Base-by-base conservation (phyloP, 805 yeast genomes). In the Isabelozyma rhagii region DNA sequence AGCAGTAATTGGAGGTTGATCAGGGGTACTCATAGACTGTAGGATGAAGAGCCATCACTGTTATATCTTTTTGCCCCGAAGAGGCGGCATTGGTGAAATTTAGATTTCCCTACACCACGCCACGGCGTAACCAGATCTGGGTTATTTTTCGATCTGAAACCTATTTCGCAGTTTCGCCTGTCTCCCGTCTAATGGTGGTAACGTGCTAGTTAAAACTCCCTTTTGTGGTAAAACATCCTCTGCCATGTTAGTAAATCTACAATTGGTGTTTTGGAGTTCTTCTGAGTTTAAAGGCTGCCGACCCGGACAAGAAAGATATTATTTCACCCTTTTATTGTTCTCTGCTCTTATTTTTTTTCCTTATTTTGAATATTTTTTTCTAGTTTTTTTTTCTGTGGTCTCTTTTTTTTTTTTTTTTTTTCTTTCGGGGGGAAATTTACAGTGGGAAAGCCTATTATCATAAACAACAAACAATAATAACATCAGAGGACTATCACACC, bases 321-420 rank as follows among this genome's bases (percentile, higher is more conserved):
- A 31, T 31, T 31, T 17, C n/a, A 43, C 17, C 46, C 17, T 8
- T 29, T 7, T 5, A 8, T 34, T 28, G 17, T 27, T 29, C 15
- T 27, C n/a, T 36, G 27, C 36, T 17, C 18, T 38, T 17, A 4
- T 44, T 39, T 21, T 45, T 17, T 27, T 43, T 29, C 13, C 11
- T 47, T 41, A 45, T 49, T 48, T 41, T 9, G 8, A 17, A 5
- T 11, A 6, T 41, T 41, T 14, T 41, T 41, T 41, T 27, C 29
- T 14, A 13, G 8, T 18, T 21, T 41, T 21, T 14, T 11, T 41
- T 41, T 18, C 3, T 10, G 29, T 41, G 5, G 5, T 41, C n/a
- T 15, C 9, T 21, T 14, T 39, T 17, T 39, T 39, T 39, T 39
- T 39, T 11, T 14, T 39, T 39, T 14, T 39, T 9, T 39, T 39